These are phyloP conservation scores for Martiniozyma asiatica DNA, from an alignment of 1,139 yeast species.

Conservation along the genomic window DNA sequence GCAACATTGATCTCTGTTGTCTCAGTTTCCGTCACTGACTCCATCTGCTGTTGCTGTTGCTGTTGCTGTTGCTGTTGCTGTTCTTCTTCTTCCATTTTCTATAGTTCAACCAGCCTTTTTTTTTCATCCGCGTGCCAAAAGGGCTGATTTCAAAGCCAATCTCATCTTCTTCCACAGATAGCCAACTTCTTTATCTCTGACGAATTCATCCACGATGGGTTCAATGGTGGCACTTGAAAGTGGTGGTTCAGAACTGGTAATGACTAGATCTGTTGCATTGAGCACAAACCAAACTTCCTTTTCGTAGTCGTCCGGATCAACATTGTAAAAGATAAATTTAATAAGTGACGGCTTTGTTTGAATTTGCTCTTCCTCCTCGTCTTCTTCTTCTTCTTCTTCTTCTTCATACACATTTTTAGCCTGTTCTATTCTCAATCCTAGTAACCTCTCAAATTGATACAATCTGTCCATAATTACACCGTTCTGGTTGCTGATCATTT, in stretches of 20 bases:
- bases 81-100: neutral
- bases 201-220: slow-evolving; percentile 22
- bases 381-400: slow-evolving; percentile 18
- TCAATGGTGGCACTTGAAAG: slow-evolving; percentile 9
- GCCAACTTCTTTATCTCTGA: slow-evolving; percentile 30
- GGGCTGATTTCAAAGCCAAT: slow-evolving; percentile 6
- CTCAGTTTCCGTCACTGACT: slow-evolving; percentile 5
- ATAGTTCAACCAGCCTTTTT: slow-evolving; percentile 2
- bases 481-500: slow-evolving; percentile 18
- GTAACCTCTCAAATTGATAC: slow-evolving; percentile 32
- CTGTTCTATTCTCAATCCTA: slow-evolving; percentile 37
- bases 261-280: slow-evolving; percentile 25
- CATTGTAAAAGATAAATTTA: slow-evolving; percentile 31
- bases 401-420: too few relatives aligned
- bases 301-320: slow-evolving; percentile 35
- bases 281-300: slow-evolving; percentile 33
- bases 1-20: too few relatives aligned
- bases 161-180: slow-evolving; percentile 31
- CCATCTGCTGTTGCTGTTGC: neutral
- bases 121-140: slow-evolving; percentile 7
- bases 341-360: too few relatives aligned
- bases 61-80: slow-evolving; percentile 1
- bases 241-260: slow-evolving; percentile 28
- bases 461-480: slow-evolving; percentile 24
- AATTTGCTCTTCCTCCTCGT: too few relatives aligned